Percentiles rank a stretch among this genome's conserved stretches.
Conservation (phyloP, 257 asterid genomes). For the Solanum infundibuliforme region DNA sequence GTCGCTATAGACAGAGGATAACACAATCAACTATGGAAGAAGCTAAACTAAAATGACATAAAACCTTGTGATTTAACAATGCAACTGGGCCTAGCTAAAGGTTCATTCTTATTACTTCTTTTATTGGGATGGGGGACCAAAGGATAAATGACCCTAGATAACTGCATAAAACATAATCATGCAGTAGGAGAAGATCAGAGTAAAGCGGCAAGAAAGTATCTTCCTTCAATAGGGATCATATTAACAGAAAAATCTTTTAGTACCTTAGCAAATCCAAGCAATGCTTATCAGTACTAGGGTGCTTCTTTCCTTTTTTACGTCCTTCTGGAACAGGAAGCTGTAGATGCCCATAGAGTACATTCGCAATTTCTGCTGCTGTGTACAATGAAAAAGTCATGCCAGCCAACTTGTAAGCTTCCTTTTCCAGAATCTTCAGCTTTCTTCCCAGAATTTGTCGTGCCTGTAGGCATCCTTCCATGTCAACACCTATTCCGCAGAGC, state of each 20-base stretch:
- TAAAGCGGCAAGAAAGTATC: not conserved
- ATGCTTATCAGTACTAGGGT: conserved; percentile 90
- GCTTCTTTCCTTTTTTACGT: conserved; percentile 53
- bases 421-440: conserved; percentile 70
- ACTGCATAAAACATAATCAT: not conserved
- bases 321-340: conserved; percentile 88
- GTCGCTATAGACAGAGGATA: not conserved
- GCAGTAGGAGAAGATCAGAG: not conserved
- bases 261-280: conserved; percentile 89
- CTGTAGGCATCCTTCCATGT: conserved; percentile 88
- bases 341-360: conserved; percentile 78
- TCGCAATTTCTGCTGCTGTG: conserved; percentile 90
- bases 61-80: not conserved
- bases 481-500: conserved; percentile 90
- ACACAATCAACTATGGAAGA: not conserved
- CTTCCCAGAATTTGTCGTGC: conserved; percentile 66
- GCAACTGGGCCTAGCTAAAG: not conserved
- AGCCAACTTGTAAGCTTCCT: conserved; percentile 76
- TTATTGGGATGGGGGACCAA: not conserved
- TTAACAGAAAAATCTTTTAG: not conserved
- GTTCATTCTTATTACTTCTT: not conserved
- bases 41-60: not conserved
- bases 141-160: not conserved
- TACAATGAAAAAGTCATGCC: conserved; percentile 80
- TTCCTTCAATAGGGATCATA: not conserved